phyloP scores from a whole-genome alignment of 108 stramenopile species.

The Nannochloropsis granulata region DNA sequence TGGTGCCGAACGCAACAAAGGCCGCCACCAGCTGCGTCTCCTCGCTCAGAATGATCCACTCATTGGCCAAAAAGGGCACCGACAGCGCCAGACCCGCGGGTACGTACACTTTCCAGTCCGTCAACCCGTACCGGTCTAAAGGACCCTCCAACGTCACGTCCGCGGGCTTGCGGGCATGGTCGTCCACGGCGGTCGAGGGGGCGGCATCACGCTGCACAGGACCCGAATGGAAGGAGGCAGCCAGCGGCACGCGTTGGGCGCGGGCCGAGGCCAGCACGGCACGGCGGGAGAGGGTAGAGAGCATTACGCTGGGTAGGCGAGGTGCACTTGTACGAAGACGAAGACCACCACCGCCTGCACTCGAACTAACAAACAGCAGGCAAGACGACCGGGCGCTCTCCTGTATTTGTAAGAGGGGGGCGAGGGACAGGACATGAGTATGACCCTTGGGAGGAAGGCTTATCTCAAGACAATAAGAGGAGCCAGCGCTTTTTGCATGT shows the following conservation, averaged over 20 bases:
- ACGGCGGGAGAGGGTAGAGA: background rate
- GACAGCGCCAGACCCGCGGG: slow-evolving; percentile 57
- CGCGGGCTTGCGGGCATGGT: background rate
- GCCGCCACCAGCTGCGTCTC: slow-evolving; percentile 66
- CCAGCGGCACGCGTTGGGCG: background rate
- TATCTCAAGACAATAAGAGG: no score
- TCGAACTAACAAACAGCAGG: no score
- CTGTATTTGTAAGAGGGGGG: no score
- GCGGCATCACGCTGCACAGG: background rate
- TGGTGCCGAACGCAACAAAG: slow-evolving; percentile 59
- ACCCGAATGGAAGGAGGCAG: background rate
- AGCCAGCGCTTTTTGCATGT: no score
- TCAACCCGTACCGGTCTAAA: background rate
- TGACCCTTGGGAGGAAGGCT: no score
- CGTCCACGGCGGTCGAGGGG: background rate
- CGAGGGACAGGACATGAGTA: no score
- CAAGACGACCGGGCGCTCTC: no score
- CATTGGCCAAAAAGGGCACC: slow-evolving; percentile 58
- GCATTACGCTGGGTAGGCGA: background rate
- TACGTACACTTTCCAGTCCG: slow-evolving; percentile 8
- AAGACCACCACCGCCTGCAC: background rate
- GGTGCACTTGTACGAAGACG: background rate
- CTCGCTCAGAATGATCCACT: slow-evolving; percentile 62
- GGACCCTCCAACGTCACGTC: background rate
- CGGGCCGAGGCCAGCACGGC: background rate